Evolutionary conservation across 169 alveolate species (phyloP), one percentile per base, ranked within the genome.

Genomic region (Ichthyophthirius multifiliis): DNA sequence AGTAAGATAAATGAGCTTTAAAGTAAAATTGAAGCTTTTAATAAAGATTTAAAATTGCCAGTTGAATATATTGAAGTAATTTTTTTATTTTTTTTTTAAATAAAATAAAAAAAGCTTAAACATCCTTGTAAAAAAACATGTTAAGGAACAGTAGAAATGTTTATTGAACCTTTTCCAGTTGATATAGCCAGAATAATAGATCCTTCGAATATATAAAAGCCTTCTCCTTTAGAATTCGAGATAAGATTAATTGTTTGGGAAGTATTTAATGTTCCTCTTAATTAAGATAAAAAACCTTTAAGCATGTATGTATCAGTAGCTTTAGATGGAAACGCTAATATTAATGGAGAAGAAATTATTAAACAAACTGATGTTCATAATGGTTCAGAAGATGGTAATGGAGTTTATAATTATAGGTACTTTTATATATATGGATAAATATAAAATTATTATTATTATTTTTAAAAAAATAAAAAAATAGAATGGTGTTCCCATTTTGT

Each of bases 91-190:
- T 45, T 45, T n/a, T 5, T 45, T 5, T n/a, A n/a, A n/a, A n/a
- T 27, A 27, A 2, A 10, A 9, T 41, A 41, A 41, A 16, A 27
- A 10, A 27, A 55, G 71, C 75, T 94, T 16, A 64, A 71, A 10
- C 84, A 90, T 37, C 93, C 93, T 2, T 76, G 84, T 31, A 84
- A 91, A 46, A 32, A 88, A 74, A 84, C 93, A 10, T 79, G 94
- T 15, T 80, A 94, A 81, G 97, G 97, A n/a, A 94, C 93, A 65
- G 83, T 89, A 12, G 97, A 94, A 47, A 81, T 94, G 93, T 90
- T 85, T 82, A 82, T 89, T 7, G 97, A 94, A 47, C 93, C 92
- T 0, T 73, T 94, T 46, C 92, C 96, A 6, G 30, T 27, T 5
- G 89, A 81, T 34, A 89, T 84, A 20, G 95, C 94, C 12, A 81